These are phyloP conservation scores for Acer saccharum DNA, from an alignment of 345 rosid genomes.

Conservation along the genomic window DNA sequence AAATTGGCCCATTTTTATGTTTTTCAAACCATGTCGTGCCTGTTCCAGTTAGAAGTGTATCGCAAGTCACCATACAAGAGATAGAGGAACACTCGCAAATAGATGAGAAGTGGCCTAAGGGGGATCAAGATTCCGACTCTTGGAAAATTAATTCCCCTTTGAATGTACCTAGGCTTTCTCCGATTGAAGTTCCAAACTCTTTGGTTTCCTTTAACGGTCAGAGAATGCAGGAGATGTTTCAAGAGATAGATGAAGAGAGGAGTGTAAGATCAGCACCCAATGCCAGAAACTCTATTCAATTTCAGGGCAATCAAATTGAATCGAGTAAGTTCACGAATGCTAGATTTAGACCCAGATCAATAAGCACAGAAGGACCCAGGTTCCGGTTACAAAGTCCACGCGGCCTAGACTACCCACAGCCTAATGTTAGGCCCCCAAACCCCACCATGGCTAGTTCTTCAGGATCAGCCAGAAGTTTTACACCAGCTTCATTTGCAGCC, in stretches of 20 bases:
- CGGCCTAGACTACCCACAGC: background rate
- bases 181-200: background rate
- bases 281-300: conserved; percentile 10
- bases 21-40: conserved; percentile 15
- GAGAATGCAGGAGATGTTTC: conserved; percentile 12
- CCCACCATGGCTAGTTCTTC: conserved; percentile 6
- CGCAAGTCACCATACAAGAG: conserved; percentile 27
- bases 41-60: conserved; percentile 13
- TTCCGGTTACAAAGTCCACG: conserved; percentile 1
- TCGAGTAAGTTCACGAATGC: conserved; percentile 4
- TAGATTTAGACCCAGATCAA: conserved; percentile 14
- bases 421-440: conserved; percentile 9
- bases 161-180: conserved; percentile 13
- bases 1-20: conserved; percentile 17
- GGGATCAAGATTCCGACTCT: conserved; percentile 5
- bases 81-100: conserved; percentile 18
- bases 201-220: background rate
- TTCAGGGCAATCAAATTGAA: conserved; percentile 13
- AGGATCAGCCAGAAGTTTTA: conserved; percentile 4
- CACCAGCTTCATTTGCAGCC: conserved; percentile 18
- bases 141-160: conserved; percentile 16
- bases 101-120: conserved; percentile 17
- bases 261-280: conserved; percentile 2
- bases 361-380: background rate
- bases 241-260: conserved; percentile 1